phyloP scores from a whole-genome alignment of 768 basidiomycete genomes.

The Chlorophyllum brunneum region DNA sequence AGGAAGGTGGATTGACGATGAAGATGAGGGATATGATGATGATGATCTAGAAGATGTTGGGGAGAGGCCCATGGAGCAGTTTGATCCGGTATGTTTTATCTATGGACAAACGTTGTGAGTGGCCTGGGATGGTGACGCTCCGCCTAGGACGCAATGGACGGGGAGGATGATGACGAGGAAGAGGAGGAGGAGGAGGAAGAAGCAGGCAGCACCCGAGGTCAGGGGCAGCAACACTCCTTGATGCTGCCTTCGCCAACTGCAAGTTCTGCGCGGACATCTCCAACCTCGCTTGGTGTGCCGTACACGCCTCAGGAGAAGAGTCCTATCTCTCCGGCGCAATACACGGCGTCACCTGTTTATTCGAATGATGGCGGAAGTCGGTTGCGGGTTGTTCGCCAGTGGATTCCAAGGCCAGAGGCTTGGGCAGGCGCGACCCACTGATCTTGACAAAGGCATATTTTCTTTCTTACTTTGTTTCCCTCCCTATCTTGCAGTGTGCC shows the following conservation, averaged over 20 bases:
- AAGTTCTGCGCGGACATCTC: slow-evolving; percentile 48
- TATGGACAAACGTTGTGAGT: not conserved
- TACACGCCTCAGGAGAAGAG: slow-evolving; percentile 41
- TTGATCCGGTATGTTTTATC: slow-evolving; percentile 62
- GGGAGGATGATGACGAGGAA: slow-evolving; percentile 54
- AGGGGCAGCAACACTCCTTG: slow-evolving; percentile 31
- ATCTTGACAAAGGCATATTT: slow-evolving; percentile 11
- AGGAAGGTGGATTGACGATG: slow-evolving; percentile 79
- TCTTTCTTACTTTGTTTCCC: slow-evolving; percentile 15
- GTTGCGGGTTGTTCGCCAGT: slow-evolving; percentile 28
- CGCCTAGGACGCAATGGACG: slow-evolving; percentile 47
- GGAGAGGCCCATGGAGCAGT: slow-evolving; percentile 82
- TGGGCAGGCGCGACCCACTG: slow-evolving; percentile 36
- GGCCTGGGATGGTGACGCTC: slow-evolving; percentile 8
- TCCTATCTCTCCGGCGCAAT: slow-evolving; percentile 22
- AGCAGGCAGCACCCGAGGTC: slow-evolving; percentile 33
- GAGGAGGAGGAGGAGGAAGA: slow-evolving; percentile 64
- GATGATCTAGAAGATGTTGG: slow-evolving; percentile 64
- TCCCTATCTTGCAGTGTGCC: slow-evolving; percentile 13
- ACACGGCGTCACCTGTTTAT: slow-evolving; percentile 19
- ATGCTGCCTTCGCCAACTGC: slow-evolving; percentile 37
- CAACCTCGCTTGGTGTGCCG: slow-evolving; percentile 43
- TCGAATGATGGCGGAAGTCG: slow-evolving; percentile 24
- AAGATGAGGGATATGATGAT: slow-evolving; percentile 57
- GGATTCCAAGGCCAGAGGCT: slow-evolving; percentile 31